phyloP scores from a whole-genome alignment of 441 rosid species.

The Croton setiger region DNA sequence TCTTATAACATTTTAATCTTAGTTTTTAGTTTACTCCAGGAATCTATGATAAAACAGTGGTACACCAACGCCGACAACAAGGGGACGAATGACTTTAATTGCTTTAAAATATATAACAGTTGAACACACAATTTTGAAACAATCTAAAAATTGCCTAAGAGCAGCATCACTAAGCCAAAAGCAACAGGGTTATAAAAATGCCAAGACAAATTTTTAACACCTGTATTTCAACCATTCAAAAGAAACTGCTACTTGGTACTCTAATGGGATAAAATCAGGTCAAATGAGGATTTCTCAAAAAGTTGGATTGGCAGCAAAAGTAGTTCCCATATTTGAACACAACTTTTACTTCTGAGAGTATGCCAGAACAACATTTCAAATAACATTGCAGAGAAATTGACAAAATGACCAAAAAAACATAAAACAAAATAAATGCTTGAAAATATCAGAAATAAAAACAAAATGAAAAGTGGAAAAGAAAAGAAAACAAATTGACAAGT shows the following conservation, averaged over 20 bases:
- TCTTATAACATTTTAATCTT: too few species aligned
- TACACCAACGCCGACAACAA: too few species aligned
- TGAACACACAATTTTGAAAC: too few species aligned
- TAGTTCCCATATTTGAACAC: background rate
- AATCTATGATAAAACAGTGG: too few species aligned
- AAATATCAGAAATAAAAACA: background rate
- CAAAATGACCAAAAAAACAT: background rate
- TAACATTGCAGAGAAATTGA: background rate
- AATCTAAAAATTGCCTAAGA: too few species aligned
- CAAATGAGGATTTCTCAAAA: background rate
- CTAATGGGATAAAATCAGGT: background rate
- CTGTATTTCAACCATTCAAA: background rate
- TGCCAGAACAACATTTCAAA: background rate
- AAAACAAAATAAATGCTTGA: background rate
- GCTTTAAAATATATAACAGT: too few species aligned
- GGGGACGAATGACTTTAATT: too few species aligned
- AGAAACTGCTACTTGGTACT: background rate
- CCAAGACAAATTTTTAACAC: background rate
- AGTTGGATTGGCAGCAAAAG: background rate
- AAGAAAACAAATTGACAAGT: background rate
- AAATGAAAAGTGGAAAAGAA: background rate
- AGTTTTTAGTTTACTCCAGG: too few species aligned
- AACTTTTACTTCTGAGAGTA: background rate
- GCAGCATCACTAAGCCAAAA: background rate
- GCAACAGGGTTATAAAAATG: background rate